Conservation (phyloP, 2,329 filamentous ascomycete genomes). For the Xylaria digitata region DNA sequence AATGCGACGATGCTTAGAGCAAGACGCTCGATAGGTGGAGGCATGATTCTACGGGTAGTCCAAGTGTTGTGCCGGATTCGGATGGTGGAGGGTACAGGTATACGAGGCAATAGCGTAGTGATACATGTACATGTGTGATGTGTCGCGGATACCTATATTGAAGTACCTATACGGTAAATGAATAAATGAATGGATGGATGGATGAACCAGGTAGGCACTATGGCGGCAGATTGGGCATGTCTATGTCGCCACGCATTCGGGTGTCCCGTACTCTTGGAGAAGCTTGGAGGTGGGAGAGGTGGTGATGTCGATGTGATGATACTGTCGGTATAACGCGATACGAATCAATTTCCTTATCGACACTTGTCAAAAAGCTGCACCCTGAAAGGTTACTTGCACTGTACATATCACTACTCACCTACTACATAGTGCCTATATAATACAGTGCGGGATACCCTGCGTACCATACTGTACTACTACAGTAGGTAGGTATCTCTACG, state of each 20-base stretch:
- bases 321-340: no score
- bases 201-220: conserved; percentile 1
- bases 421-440: no score
- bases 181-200: not conserved
- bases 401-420: no score
- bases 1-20: conserved; percentile 37
- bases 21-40: conserved; percentile 40
- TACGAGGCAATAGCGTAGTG: not conserved
- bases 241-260: conserved; percentile 10
- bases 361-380: no score
- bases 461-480: no score
- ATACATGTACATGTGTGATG: conserved; percentile 25
- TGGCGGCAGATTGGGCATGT: conserved; percentile 30
- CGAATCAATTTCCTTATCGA: no score
- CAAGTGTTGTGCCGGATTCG: conserved; percentile 14
- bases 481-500: no score
- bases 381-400: no score
- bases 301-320: no score
- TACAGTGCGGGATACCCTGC: no score
- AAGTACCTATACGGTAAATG: not conserved
- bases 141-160: not conserved
- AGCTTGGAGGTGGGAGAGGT: not conserved
- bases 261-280: not conserved
- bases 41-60: conserved; percentile 38
- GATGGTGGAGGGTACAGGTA: not conserved